These are phyloP conservation scores for Colletotrichum limetticola DNA, from an alignment of 2,329 filamentous ascomycete species.

Conservation along the genomic window DNA sequence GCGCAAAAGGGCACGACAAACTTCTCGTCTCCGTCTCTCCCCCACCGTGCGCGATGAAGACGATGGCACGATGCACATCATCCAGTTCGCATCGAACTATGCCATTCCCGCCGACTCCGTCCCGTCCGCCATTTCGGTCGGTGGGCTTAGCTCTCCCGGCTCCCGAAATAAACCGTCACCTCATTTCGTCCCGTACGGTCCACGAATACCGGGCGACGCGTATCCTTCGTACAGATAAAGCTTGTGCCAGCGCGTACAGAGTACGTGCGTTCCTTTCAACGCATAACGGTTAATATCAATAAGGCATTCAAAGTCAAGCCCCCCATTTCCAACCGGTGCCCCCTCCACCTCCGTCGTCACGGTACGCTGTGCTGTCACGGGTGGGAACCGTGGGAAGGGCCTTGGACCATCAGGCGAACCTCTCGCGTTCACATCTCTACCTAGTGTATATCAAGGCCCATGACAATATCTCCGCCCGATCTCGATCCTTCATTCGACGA, in stretches of 20 bases:
- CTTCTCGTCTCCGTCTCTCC: too few species aligned
- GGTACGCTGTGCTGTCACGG: conserved; percentile 1
- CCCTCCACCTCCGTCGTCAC: background rate
- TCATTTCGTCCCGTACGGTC: background rate
- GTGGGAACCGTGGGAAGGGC: background rate
- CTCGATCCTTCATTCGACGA: conserved; percentile 17
- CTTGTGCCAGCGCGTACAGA: background rate
- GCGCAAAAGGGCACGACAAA: background rate
- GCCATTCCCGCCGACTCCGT: background rate
- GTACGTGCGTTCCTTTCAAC: background rate
- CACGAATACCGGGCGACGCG: background rate
- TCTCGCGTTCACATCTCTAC: background rate
- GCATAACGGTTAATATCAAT: conserved; percentile 27
- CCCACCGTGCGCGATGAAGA: background rate
- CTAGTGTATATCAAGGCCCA: conserved; percentile 2
- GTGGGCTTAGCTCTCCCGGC: background rate
- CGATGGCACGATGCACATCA: conserved; percentile 5
- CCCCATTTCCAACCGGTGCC: conserved; percentile 1
- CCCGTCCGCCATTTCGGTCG: background rate
- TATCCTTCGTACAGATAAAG: background rate
- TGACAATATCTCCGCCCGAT: conserved; percentile 24
- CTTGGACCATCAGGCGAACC: conserved; percentile 22
- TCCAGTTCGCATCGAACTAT: background rate
- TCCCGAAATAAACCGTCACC: conserved; percentile 1
- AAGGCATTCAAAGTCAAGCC: conserved; percentile 14